Percentiles rank a stretch among this genome's conserved stretches.
Conservation (phyloP, 2,329 filamentous ascomycete species). For the Penicillium sp. region DNA sequence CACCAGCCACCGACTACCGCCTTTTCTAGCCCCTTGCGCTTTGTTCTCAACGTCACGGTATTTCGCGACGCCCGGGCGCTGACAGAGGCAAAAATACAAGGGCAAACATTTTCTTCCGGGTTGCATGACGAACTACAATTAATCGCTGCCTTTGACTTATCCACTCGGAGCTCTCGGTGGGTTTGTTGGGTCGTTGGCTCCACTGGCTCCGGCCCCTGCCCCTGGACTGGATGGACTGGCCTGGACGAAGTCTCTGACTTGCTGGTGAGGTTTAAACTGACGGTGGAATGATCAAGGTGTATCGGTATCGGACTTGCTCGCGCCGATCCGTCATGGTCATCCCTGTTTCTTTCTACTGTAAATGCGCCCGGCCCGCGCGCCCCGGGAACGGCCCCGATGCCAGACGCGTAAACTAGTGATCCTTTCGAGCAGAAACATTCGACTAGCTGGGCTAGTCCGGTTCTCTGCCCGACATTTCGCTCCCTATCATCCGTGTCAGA, state of each 20-base stretch:
- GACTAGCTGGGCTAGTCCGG: not conserved
- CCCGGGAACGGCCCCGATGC: too few species aligned
- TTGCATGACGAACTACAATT: not conserved
- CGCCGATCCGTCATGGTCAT: not conserved
- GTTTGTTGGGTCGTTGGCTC: conserved; percentile 2
- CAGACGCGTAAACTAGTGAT: not conserved
- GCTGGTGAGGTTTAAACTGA: too few species aligned
- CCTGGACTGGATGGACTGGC: not conserved
- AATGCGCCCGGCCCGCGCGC: too few species aligned
- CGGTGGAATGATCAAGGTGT: not conserved
- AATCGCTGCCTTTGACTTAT: too few species aligned
- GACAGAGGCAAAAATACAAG: not conserved
- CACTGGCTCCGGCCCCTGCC: not conserved
- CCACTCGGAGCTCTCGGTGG: conserved; percentile 3
- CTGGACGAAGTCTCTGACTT: too few species aligned
- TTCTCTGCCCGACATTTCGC: not conserved
- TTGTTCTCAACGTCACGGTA: not conserved
- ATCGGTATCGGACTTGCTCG: not conserved
- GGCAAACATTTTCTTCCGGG: not conserved
- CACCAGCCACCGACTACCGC: too few species aligned
- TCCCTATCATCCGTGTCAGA: not conserved
- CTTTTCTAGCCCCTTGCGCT: not conserved
- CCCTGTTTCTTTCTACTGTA: not conserved
- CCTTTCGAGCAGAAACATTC: not conserved
- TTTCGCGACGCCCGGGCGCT: not conserved